A percentile compares a stretch with the other conserved stretches of the same genome.
Evolutionary conservation across 2,329 filamentous ascomycete species (phyloP).

Genomic region (Colletotrichum sp.): DNA sequence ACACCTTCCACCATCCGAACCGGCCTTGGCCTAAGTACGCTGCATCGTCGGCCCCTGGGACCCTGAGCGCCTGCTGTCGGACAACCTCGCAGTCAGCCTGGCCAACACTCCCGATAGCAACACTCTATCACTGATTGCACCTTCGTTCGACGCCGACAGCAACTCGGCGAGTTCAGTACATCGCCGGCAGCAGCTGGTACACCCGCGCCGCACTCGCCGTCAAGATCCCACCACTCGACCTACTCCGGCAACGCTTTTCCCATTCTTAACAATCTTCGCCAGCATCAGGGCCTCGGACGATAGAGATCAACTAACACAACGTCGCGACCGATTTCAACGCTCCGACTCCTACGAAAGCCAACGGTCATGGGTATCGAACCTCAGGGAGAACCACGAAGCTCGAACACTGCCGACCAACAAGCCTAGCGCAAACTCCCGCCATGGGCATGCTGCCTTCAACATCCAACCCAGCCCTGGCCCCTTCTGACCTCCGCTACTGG

Average conservation of each 20-base stretch:
- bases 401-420: background rate
- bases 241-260: background rate
- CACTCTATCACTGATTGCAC: background rate
- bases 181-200: background rate
- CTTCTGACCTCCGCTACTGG: background rate
- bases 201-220: background rate
- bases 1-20: background rate
- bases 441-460: background rate
- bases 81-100: background rate
- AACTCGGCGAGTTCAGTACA: background rate
- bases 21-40: background rate
- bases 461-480: background rate
- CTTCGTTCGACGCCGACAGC: background rate
- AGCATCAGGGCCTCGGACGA: background rate
- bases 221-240: background rate
- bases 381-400: background rate
- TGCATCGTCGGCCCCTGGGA: background rate
- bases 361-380: background rate
- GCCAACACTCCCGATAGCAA: background rate
- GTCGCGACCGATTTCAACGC: background rate
- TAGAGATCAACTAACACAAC: background rate
- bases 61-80: background rate
- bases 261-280: background rate
- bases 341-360: background rate
- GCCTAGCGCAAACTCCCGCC: background rate